Base-by-base conservation (phyloP, 768 basidiomycete species). In the Termitomyces sp. region DNA sequence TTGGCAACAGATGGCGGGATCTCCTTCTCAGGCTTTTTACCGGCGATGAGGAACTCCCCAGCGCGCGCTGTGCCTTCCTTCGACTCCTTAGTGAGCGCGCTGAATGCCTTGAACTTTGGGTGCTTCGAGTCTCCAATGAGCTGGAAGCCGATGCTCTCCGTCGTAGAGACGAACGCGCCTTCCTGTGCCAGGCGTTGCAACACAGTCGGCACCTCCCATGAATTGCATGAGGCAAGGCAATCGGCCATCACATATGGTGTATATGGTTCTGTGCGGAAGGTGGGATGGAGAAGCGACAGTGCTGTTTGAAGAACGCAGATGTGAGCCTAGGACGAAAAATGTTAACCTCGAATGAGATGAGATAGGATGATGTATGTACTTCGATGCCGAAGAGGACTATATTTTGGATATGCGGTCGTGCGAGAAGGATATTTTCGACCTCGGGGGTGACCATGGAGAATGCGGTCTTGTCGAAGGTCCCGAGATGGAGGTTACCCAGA, bases 341-440 rank as follows among this genome's bases (percentile, higher is more conserved):
- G n/a, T 44, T 44, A 8, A n/a, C 18, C n/a, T 15, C 9, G 12
- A 24, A 28, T 2, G 28, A 4, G 28, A 28, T 28, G 28, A 4
- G 28, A 2, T 28, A 4, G 2, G 28, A 4, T 28, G 28, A 15
- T 44, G n/a, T 24, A 36, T 36, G 24, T 46, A 91, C 94, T 82
- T 96, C 95, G 55, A 96, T 94, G 16, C 96, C 96, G 63, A 94
- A 86, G 6, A 98, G 70, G 7, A 96, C 84, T 50, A 94, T 76
- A 7, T 84, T 85, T 44, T 80, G 79, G 60, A 89, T 69, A 15
- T 75, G 66, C 4, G 81, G 79, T 28, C 78, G 80, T 6, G 78
- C 66, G 22, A 71, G 69, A 56, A 96, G 76, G 8, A 86, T 63
- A 2, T 73, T 62, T 56, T 78, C 73, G 7, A 96, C 82, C 38